Evolutionary conservation across 169 alveolate genomes (phyloP).

Genomic region (Plasmodium ovale): DNA sequence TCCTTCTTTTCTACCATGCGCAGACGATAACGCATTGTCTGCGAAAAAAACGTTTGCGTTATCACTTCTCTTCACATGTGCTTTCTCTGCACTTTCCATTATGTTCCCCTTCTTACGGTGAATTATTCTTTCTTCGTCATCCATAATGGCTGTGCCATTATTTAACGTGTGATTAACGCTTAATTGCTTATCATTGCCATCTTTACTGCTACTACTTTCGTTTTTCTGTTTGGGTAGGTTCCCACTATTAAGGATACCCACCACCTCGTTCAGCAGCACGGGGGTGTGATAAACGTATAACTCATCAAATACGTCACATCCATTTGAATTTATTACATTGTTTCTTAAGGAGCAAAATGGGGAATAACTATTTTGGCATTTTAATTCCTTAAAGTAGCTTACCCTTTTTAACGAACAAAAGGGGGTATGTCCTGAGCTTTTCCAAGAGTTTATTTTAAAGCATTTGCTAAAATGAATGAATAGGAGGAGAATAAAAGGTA

Average conservation of each 20-base stretch:
- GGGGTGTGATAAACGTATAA: slow-evolving; percentile 72
- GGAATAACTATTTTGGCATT: too few species aligned
- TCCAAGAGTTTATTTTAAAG: slow-evolving; percentile 12
- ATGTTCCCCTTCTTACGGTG: too few species aligned
- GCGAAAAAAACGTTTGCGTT: neutral
- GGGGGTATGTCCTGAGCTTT: neutral
- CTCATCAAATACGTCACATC: slow-evolving; percentile 15
- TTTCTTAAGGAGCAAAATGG: neutral
- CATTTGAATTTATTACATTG: neutral
- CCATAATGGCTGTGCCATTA: neutral
- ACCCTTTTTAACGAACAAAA: neutral
- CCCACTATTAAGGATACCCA: neutral
- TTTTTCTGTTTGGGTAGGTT: neutral
- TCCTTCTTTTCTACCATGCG: neutral
- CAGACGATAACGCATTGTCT: neutral
- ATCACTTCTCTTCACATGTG: neutral
- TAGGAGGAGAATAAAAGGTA: neutral
- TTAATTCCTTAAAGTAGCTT: too few species aligned
- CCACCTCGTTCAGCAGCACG: slow-evolving; percentile 53
- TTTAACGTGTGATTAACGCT: neutral
- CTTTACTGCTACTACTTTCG: neutral
- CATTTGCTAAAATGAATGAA: neutral
- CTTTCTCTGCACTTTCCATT: neutral
- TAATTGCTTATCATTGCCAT: neutral
- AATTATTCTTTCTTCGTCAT: neutral